phyloP scores from a whole-genome alignment of 2,329 filamentous ascomycete genomes.

The Endothia cerciana region DNA sequence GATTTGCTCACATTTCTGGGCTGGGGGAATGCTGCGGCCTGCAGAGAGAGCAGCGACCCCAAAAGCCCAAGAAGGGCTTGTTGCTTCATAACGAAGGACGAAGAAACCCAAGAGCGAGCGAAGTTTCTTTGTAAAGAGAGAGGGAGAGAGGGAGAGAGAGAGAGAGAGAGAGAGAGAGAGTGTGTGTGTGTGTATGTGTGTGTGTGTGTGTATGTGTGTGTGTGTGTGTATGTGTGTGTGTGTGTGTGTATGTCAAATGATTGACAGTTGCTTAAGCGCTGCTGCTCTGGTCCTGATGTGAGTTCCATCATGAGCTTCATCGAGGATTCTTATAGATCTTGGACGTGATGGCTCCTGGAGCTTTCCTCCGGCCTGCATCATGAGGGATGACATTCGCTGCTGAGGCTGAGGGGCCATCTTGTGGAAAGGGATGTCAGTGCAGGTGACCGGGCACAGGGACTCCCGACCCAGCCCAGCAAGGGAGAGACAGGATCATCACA shows the following conservation, averaged over 20 bases:
- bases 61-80: slow-evolving; percentile 14
- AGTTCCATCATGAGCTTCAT: slow-evolving; percentile 18
- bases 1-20: slow-evolving; percentile 13
- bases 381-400: slow-evolving; percentile 25
- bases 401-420: slow-evolving; percentile 8
- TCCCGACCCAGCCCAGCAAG: slow-evolving; percentile 16
- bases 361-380: not conserved
- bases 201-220: too few species aligned
- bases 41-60: slow-evolving; percentile 11
- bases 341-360: not conserved
- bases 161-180: not conserved
- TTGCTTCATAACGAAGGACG: slow-evolving; percentile 17
- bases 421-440: slow-evolving; percentile 21
- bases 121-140: not conserved
- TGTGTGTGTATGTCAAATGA: slow-evolving; percentile 8
- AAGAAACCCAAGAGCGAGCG: slow-evolving; percentile 15
- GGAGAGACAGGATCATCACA: slow-evolving; percentile 19
- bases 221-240: too few species aligned
- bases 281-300: slow-evolving; percentile 5
- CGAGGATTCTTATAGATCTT: slow-evolving; percentile 22
- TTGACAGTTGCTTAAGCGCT: slow-evolving; percentile 11
- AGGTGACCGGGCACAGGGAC: slow-evolving; percentile 14
- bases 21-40: slow-evolving; percentile 10
- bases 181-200: not conserved
- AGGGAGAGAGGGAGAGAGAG: not conserved